Evolutionary conservation across 164 flowering plant species (phyloP).

Genomic region (Kingdonia uniflora): DNA sequence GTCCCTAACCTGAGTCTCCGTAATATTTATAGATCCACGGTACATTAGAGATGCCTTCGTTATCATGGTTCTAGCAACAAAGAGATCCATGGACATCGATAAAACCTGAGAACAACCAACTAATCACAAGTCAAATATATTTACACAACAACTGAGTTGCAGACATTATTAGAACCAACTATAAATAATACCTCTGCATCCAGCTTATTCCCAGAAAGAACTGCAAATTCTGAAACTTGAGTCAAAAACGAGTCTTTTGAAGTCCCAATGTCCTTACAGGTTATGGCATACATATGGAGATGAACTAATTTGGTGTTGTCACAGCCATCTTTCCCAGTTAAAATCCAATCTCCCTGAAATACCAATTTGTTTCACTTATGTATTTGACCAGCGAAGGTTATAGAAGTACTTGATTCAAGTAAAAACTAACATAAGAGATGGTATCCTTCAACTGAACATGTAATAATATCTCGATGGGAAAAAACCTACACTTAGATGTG

Average conservation of each 20-base stretch:
- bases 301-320: constrained; percentile 38
- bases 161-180: not conserved
- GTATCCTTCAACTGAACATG: too few species aligned
- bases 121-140: constrained; percentile 7
- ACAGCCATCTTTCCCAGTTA: constrained; percentile 49
- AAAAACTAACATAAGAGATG: not conserved
- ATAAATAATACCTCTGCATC: constrained; percentile 79
- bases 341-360: constrained; percentile 94
- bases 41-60: constrained; percentile 77
- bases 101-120: constrained; percentile 48
- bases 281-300: constrained; percentile 65
- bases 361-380: constrained; percentile 3
- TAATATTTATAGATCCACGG: constrained; percentile 53
- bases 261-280: constrained; percentile 55
- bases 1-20: constrained; percentile 58
- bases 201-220: constrained; percentile 91
- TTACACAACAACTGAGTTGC: not conserved
- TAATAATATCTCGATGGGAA: too few species aligned
- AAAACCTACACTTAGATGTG: too few species aligned
- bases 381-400: too few species aligned
- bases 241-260: constrained; percentile 71
- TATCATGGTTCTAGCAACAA: constrained; percentile 89
- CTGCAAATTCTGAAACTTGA: constrained; percentile 86
- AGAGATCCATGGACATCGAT: constrained; percentile 99
- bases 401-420: too few species aligned